phyloP scores from a whole-genome alignment of 73 alveolate species.

The Paramecium primaurelia region DNA sequence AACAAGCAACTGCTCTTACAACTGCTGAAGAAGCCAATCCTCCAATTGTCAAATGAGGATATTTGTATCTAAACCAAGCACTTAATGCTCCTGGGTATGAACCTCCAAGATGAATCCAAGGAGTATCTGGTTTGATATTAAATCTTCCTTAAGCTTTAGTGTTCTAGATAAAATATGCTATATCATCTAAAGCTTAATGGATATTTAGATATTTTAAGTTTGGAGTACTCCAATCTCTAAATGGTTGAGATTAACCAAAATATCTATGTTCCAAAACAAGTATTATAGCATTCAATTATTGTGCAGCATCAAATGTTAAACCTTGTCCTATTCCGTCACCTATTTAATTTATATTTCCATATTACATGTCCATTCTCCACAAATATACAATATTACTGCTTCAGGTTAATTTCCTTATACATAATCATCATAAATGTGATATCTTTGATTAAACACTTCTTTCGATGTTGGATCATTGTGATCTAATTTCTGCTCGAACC shows the following conservation, averaged over 20 bases:
- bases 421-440: slow-evolving; percentile 62
- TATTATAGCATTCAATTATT: slow-evolving; percentile 57
- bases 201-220: slow-evolving; percentile 63
- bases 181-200: slow-evolving; percentile 71
- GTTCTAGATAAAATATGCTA: slow-evolving; percentile 64
- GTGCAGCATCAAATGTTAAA: slow-evolving; percentile 51
- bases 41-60: slow-evolving; percentile 70
- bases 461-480: slow-evolving; percentile 62
- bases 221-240: slow-evolving; percentile 53
- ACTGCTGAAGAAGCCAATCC: slow-evolving; percentile 75
- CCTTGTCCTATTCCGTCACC: slow-evolving; percentile 45
- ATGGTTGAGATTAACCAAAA: slow-evolving; percentile 74
- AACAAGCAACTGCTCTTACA: slow-evolving; percentile 68
- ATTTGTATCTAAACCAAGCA: slow-evolving; percentile 75
- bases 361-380: slow-evolving; percentile 78
- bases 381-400: slow-evolving; percentile 68
- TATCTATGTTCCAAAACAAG: slow-evolving; percentile 72
- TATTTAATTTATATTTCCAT: not conserved
- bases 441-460: slow-evolving; percentile 58
- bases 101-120: slow-evolving; percentile 73
- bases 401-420: slow-evolving; percentile 11
- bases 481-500: slow-evolving; percentile 47
- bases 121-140: slow-evolving; percentile 52
- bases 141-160: not conserved
- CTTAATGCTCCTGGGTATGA: slow-evolving; percentile 81